Evolutionary conservation across 164 flowering plant genomes (phyloP).

Genomic region (Sedum album): DNA sequence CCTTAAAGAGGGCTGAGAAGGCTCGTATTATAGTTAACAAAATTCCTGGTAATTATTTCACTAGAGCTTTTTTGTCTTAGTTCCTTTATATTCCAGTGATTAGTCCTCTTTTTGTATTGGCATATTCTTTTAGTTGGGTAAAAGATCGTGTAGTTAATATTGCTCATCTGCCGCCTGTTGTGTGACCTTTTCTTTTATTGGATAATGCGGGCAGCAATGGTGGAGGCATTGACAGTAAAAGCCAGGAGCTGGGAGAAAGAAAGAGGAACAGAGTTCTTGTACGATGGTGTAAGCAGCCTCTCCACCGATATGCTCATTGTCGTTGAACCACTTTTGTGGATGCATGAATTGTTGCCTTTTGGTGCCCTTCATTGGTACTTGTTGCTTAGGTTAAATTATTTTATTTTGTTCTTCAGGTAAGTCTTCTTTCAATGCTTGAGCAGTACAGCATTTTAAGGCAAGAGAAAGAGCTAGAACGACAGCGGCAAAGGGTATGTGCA

Average conservation of each 20-base stretch:
- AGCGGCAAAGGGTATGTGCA: constrained; percentile 24
- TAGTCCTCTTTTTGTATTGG: not conserved
- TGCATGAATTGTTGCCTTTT: too few species aligned
- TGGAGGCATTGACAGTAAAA: constrained; percentile 43
- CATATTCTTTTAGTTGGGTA: too few species aligned
- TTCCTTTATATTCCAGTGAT: too few species aligned
- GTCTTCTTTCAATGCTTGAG: constrained; percentile 29
- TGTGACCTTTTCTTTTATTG: not conserved
- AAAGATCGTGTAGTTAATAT: too few species aligned
- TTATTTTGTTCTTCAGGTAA: constrained; percentile 17
- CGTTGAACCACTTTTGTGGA: not conserved
- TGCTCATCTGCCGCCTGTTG: not conserved
- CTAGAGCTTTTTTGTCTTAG: not conserved
- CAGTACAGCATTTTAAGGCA: constrained; percentile 23
- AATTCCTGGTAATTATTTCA: constrained; percentile 40
- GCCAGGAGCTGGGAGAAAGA: constrained; percentile 50
- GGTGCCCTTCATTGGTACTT: too few species aligned
- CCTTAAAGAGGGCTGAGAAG: constrained; percentile 68
- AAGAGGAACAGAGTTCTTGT: constrained; percentile 36
- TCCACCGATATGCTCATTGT: not conserved
- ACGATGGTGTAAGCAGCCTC: constrained; percentile 43
- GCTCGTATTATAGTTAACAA: constrained; percentile 52
- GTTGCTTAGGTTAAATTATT: not conserved
- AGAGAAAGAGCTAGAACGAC: constrained; percentile 32
- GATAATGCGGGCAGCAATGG: constrained; percentile 34